These are phyloP conservation scores for Pisolithus tinctorius DNA, from an alignment of 768 basidiomycete genomes.

Conservation along the genomic window DNA sequence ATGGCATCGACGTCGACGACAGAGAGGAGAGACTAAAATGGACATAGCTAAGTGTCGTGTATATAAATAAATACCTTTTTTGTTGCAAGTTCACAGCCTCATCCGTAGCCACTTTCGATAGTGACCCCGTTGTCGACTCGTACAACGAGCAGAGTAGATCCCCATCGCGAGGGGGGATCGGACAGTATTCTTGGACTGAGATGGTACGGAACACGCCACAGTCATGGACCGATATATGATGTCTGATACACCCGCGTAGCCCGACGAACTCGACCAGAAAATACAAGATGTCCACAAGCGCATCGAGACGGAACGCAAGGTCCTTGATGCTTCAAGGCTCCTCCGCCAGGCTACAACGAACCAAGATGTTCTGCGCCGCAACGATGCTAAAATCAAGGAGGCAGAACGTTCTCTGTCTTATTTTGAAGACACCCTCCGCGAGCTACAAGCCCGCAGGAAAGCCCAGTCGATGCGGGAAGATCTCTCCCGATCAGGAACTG, in stretches of 20 bases:
- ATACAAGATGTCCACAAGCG: slow-evolving; percentile 86
- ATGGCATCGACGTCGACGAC: slow-evolving; percentile 19
- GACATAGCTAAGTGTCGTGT: slow-evolving; percentile 19
- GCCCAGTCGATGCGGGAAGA: slow-evolving; percentile 51
- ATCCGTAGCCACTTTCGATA: slow-evolving; percentile 18
- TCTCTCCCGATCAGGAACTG: slow-evolving; percentile 46
- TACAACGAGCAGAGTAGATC: slow-evolving; percentile 4
- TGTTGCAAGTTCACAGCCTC: slow-evolving; percentile 25
- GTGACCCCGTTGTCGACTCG: not conserved
- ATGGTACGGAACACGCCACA: slow-evolving; percentile 22
- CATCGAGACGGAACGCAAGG: slow-evolving; percentile 89
- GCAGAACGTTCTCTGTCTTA: slow-evolving; percentile 78
- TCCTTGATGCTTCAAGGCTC: slow-evolving; percentile 76
- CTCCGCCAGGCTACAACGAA: slow-evolving; percentile 80
- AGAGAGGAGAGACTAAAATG: not conserved
- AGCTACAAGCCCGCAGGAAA: slow-evolving; percentile 74
- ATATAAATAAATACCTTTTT: slow-evolving; percentile 11
- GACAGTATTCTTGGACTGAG: slow-evolving; percentile 15
- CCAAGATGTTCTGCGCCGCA: slow-evolving; percentile 75
- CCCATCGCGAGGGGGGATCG: slow-evolving; percentile 13
- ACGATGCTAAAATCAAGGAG: slow-evolving; percentile 82
- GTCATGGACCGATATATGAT: slow-evolving; percentile 1
- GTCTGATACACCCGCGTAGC: slow-evolving; percentile 11
- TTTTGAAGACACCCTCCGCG: slow-evolving; percentile 79
- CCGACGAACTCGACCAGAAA: slow-evolving; percentile 80